phyloP scores from a whole-genome alignment of 768 basidiomycete genomes.

The Clathrus columnatus region DNA sequence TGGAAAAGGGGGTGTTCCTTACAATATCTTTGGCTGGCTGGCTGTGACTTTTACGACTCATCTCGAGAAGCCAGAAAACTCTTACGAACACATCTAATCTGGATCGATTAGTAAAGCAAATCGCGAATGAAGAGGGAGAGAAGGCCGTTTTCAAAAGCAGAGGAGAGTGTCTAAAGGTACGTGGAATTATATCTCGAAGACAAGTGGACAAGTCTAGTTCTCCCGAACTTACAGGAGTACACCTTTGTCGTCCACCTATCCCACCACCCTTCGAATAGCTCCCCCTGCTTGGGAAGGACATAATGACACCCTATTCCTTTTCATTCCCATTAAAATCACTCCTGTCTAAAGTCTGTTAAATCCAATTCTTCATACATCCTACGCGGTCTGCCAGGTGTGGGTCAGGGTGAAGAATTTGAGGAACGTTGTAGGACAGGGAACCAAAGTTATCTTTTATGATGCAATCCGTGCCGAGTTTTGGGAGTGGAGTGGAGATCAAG shows the following conservation, averaged over 20 bases:
- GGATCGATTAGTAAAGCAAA: background rate
- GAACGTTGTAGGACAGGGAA: slow-evolving; percentile 52
- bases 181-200: background rate
- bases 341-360: slow-evolving; percentile 55
- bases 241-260: background rate
- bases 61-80: background rate
- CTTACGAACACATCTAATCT: background rate
- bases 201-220: background rate
- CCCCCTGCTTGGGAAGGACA: slow-evolving; percentile 4
- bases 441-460: slow-evolving; percentile 87
- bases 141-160: background rate
- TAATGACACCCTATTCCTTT: background rate
- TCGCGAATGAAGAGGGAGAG: background rate
- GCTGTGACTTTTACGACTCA: background rate
- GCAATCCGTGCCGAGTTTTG: slow-evolving; percentile 92
- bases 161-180: background rate
- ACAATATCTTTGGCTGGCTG: background rate
- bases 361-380: slow-evolving; percentile 70
- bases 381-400: slow-evolving; percentile 52
- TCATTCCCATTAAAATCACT: slow-evolving; percentile 67
- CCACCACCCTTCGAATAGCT: slow-evolving; percentile 1
- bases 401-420: slow-evolving; percentile 55
- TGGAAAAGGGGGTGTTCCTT: background rate
- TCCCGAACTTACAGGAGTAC: background rate
- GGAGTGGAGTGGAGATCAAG: slow-evolving; percentile 58